These are phyloP conservation scores for Nematocida sp. DNA, from an alignment of 371 early-diverging fungal species.

Conservation along the genomic window DNA sequence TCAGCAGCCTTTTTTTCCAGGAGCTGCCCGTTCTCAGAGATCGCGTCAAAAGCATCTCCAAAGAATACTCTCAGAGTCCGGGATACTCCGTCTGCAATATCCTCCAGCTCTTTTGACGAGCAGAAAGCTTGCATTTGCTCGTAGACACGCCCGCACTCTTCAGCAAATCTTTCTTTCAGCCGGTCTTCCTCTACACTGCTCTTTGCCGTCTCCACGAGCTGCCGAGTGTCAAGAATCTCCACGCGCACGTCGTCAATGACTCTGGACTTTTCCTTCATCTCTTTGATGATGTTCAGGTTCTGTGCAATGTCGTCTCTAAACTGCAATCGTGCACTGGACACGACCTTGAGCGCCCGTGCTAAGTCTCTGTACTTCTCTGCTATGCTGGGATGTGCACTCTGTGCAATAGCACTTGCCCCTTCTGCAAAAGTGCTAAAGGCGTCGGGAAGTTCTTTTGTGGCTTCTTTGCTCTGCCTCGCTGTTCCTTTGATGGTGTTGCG, in stretches of 20 bases:
- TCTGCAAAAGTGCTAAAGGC: slow-evolving; percentile 51
- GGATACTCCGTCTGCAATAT: not conserved
- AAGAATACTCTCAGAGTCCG: slow-evolving; percentile 25
- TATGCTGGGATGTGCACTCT: not conserved
- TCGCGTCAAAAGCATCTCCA: slow-evolving; percentile 44
- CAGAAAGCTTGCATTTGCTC: slow-evolving; percentile 39
- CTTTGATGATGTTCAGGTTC: slow-evolving; percentile 35
- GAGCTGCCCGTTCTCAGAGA: slow-evolving; percentile 36
- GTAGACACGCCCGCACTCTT: slow-evolving; percentile 33
- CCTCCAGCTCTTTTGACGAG: slow-evolving; percentile 22
- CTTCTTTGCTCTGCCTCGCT: slow-evolving; percentile 29
- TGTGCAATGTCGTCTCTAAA: slow-evolving; percentile 52
- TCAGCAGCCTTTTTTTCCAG: not conserved
- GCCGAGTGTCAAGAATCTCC: slow-evolving; percentile 54
- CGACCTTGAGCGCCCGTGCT: slow-evolving; percentile 46
- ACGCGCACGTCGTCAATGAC: slow-evolving; percentile 57
- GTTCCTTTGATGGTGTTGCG: slow-evolving; percentile 51
- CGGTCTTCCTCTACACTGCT: slow-evolving; percentile 38
- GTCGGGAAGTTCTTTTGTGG: slow-evolving; percentile 49
- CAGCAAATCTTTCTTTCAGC: slow-evolving; percentile 31
- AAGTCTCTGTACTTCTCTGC: slow-evolving; percentile 23
- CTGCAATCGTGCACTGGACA: slow-evolving; percentile 50
- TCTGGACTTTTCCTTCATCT: slow-evolving; percentile 38
- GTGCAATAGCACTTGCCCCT: slow-evolving; percentile 5
- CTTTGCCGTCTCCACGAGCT: slow-evolving; percentile 45